phyloP scores from a whole-genome alignment of 257 asterid species.

The Lantana camara region DNA sequence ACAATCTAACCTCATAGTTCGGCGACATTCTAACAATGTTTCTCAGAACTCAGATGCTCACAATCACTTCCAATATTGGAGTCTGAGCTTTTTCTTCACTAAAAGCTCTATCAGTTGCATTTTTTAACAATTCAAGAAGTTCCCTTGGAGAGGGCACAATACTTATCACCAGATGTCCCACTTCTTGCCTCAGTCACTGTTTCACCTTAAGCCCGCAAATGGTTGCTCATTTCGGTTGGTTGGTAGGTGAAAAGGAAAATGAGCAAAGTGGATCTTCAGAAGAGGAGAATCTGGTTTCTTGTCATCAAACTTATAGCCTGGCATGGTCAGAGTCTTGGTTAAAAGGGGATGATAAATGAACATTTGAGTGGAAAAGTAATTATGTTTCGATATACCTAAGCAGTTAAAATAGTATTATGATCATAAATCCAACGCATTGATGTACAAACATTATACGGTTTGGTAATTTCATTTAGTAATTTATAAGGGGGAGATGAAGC shows the following conservation, averaged over 20 bases:
- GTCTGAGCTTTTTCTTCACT: not conserved
- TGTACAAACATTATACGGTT: not conserved
- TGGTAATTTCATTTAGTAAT: not conserved
- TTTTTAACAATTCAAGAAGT: too few species aligned
- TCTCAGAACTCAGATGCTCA: not conserved
- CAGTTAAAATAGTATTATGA: not conserved
- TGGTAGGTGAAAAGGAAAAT: conserved; percentile 66
- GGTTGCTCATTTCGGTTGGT: conserved; percentile 43
- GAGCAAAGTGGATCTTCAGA: conserved; percentile 56
- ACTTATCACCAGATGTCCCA: not conserved
- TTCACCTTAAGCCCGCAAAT: conserved; percentile 34
- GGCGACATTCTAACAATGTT: not conserved
- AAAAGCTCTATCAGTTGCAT: not conserved
- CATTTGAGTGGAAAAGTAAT: not conserved
- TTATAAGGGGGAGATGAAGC: conserved; percentile 12
- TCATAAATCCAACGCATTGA: not conserved
- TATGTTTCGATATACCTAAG: not conserved
- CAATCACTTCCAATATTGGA: not conserved
- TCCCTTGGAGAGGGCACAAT: too few species aligned
- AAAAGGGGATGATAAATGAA: conserved; percentile 16
- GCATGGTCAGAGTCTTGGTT: conserved; percentile 27
- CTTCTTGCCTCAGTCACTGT: not conserved
- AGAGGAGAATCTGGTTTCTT: conserved; percentile 59
- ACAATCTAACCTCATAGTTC: not conserved
- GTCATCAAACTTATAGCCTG: conserved; percentile 79